These are phyloP conservation scores for Fraxinus platypoda DNA, from an alignment of 305 asterid genomes.

Conservation along the genomic window DNA sequence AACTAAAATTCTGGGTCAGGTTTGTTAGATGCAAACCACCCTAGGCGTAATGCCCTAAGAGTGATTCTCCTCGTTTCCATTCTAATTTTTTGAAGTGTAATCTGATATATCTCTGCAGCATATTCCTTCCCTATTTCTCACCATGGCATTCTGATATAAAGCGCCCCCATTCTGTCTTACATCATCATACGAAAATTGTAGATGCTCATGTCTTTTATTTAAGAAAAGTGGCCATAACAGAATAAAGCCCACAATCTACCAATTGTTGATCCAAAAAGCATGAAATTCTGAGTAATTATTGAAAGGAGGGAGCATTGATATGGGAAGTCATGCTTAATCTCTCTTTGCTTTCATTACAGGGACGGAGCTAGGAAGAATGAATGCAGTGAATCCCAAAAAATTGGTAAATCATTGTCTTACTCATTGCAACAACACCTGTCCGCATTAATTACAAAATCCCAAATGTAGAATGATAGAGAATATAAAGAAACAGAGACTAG, in stretches of 20 bases:
- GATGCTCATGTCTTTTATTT: not conserved
- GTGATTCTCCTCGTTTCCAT: not conserved
- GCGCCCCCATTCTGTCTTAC: not conserved
- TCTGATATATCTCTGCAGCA: not conserved
- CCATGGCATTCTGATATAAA: not conserved
- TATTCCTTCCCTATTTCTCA: not conserved
- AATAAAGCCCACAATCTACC: not conserved
- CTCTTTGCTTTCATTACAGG: not conserved
- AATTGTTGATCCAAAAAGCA: not conserved
- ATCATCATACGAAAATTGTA: not conserved
- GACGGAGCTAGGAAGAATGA: no score
- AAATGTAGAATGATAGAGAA: not conserved
- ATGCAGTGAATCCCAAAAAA: not conserved
- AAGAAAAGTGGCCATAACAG: not conserved
- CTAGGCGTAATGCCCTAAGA: not conserved
- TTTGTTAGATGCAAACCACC: not conserved
- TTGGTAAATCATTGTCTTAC: not conserved
- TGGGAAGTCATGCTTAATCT: not conserved
- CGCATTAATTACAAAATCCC: constrained; percentile 1
- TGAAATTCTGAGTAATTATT: not conserved
- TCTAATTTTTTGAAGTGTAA: not conserved
- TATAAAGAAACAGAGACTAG: constrained; percentile 1
- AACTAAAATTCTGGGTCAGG: not conserved
- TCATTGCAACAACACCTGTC: not conserved
- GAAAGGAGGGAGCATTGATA: no score